Conservation (phyloP, 2,329 filamentous ascomycete species). For the Leptodontidium sp. region DNA sequence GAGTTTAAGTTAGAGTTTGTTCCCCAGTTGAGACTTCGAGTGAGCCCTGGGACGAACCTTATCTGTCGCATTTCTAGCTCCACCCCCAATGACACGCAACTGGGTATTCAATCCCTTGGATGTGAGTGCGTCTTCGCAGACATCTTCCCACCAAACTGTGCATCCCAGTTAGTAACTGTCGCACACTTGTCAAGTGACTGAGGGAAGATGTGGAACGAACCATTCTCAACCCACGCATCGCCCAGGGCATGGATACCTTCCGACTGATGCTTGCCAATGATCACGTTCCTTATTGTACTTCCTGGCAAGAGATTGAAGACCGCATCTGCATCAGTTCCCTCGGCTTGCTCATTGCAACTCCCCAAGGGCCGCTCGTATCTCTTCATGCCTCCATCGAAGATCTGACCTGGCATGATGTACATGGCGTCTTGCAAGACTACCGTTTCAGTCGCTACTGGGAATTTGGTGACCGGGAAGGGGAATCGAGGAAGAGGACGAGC, state of each 20-base stretch:
- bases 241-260: background rate
- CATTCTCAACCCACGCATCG: conserved; percentile 5
- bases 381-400: background rate
- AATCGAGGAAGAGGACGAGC: conserved; percentile 6
- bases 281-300: background rate
- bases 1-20: background rate
- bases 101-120: conserved; percentile 7
- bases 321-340: background rate
- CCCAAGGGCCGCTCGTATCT: background rate
- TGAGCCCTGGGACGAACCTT: conserved; percentile 2
- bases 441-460: background rate
- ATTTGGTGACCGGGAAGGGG: background rate
- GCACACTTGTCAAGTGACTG: background rate
- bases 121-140: conserved; percentile 4
- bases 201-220: background rate
- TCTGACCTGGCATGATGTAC: conserved; percentile 2
- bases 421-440: conserved; percentile 2
- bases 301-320: background rate
- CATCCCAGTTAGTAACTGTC: background rate
- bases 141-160: conserved; percentile 1
- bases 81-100: conserved; percentile 3
- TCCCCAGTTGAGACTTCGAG: background rate
- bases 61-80: background rate
- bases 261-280: background rate
- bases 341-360: background rate